These are phyloP conservation scores for Endothia cerciana DNA, from an alignment of 2,329 filamentous ascomycete species.

Conservation along the genomic window DNA sequence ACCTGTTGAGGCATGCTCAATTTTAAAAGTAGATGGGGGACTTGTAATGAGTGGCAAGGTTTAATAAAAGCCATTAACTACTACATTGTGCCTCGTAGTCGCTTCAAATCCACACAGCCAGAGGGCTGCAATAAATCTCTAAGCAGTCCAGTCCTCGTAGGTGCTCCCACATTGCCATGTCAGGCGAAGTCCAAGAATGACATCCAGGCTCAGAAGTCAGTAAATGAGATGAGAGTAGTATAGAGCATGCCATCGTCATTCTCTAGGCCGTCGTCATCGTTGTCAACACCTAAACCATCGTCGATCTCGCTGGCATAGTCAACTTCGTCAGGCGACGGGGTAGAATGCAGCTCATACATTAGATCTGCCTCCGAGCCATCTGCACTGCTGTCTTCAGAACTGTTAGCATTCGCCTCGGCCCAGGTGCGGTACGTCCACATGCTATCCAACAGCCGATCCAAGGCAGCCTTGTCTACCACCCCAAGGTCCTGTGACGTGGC, in stretches of 20 bases:
- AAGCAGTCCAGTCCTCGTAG: no score
- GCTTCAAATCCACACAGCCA: no score
- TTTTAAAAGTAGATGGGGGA: no score
- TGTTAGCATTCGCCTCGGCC: neutral
- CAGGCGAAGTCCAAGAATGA: neutral
- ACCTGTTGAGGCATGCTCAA: no score
- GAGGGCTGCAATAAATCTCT: no score
- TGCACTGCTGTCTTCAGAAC: slow-evolving; percentile 22
- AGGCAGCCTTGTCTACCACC: slow-evolving; percentile 1
- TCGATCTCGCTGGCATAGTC: slow-evolving; percentile 24
- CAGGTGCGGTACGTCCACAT: slow-evolving; percentile 3
- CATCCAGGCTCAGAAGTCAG: neutral
- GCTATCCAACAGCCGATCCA: neutral
- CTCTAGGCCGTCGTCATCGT: neutral
- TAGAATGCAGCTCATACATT: no score
- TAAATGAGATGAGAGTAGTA: no score
- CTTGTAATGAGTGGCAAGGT: no score
- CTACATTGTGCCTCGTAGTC: no score
- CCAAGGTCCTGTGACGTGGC: neutral
- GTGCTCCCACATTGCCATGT: neutral
- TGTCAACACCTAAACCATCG: slow-evolving; percentile 23
- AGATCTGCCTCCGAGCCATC: no score
- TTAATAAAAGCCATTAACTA: no score
- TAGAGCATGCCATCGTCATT: neutral
- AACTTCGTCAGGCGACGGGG: no score